Evolutionary conservation across 2,329 filamentous ascomycete species (phyloP).

Genomic region (Apiospora koreana): DNA sequence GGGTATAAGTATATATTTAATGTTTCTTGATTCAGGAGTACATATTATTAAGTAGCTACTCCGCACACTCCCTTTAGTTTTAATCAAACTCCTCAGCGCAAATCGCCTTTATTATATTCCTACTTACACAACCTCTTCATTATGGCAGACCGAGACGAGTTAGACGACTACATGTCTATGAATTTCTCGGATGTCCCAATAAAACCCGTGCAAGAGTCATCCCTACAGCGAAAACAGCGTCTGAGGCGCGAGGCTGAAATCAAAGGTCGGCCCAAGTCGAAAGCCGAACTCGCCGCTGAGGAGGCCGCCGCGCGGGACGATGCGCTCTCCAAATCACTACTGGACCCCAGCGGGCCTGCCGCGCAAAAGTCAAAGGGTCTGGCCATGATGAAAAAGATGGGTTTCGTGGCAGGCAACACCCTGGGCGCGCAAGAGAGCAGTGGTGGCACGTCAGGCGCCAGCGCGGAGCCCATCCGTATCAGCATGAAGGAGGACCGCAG

Average conservation of each 20-base stretch:
- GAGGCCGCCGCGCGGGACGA: conserved; percentile 72
- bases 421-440: conserved; percentile 64
- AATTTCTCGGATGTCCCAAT: conserved; percentile 67
- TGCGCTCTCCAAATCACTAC: conserved; percentile 72
- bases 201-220: conserved; percentile 56
- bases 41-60: too few relatives aligned
- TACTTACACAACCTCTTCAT: too few relatives aligned
- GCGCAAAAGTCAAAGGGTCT: conserved; percentile 78
- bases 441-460: conserved; percentile 22
- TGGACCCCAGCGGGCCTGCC: conserved; percentile 50
- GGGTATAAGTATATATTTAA: too few relatives aligned
- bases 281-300: conserved; percentile 77
- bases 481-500: conserved; percentile 76
- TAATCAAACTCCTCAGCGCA: neutral
- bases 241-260: conserved; percentile 66
- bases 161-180: conserved; percentile 98
- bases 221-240: conserved; percentile 54
- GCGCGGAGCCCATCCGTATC: conserved; percentile 73
- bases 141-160: conserved; percentile 48
- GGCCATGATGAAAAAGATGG: conserved; percentile 96
- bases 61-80: too few relatives aligned
- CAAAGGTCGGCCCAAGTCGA: conserved; percentile 71
- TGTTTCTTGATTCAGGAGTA: too few relatives aligned
- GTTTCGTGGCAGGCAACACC: conserved; percentile 75
- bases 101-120: too few relatives aligned